Evolutionary conservation across 2,329 filamentous ascomycete genomes (phyloP).

Genomic region (Penicillium sp.): DNA sequence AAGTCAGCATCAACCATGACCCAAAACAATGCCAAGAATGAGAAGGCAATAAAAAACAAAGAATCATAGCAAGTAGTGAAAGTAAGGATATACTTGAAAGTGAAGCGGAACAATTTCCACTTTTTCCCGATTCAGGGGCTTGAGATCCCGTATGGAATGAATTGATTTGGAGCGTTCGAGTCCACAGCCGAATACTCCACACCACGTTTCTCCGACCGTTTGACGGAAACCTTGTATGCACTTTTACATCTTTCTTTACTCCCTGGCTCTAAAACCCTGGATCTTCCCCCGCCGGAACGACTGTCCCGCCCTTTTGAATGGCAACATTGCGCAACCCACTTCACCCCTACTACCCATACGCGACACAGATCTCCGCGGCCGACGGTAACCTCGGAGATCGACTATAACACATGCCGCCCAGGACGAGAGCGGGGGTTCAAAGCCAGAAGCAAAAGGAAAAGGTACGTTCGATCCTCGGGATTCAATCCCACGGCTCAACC

Average conservation of each 20-base stretch:
- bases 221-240: background rate
- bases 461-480: slow-evolving; percentile 38
- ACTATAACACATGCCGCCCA: slow-evolving; percentile 46
- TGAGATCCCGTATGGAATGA: slow-evolving; percentile 12
- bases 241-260: background rate
- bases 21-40: too few relatives aligned
- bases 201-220: slow-evolving; percentile 3
- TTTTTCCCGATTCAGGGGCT: slow-evolving; percentile 11
- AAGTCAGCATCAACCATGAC: background rate
- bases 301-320: slow-evolving; percentile 14
- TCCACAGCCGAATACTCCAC: slow-evolving; percentile 19
- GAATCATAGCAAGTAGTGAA: background rate
- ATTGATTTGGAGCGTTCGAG: slow-evolving; percentile 11
- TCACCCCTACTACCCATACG: slow-evolving; percentile 12
- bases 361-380: slow-evolving; percentile 24
- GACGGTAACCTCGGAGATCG: slow-evolving; percentile 25
- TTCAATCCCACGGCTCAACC: background rate
- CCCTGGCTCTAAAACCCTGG: background rate
- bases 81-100: background rate
- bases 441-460: slow-evolving; percentile 60
- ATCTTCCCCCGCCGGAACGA: background rate
- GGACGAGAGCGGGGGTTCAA: slow-evolving; percentile 54
- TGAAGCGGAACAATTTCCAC: slow-evolving; percentile 10
- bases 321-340: slow-evolving; percentile 18
- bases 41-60: too few relatives aligned